Evolutionary conservation across 805 yeast species (phyloP).

Genomic region (Nakazawaea populi): DNA sequence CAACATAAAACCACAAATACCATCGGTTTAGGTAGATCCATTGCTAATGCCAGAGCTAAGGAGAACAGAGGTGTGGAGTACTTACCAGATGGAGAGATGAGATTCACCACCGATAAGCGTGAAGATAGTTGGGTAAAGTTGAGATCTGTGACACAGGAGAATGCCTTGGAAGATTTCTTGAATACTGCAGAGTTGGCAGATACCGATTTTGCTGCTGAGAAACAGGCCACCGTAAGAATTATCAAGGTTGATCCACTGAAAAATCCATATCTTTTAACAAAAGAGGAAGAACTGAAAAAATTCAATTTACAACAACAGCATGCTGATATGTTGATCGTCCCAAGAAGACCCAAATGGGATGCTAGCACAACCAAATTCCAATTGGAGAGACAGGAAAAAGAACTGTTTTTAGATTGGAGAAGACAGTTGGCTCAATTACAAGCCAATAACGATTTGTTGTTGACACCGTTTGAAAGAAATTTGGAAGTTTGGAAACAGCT

Average conservation of each 20-base stretch:
- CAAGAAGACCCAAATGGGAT: constrained; percentile 89
- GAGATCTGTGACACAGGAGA: constrained; percentile 92
- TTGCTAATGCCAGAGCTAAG: constrained; percentile 64
- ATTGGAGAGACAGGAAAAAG: constrained; percentile 81
- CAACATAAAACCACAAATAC: constrained; percentile 78
- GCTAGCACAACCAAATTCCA: constrained; percentile 63
- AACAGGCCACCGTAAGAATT: constrained; percentile 74
- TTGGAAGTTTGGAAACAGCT: constrained; percentile 97
- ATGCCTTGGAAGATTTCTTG: constrained; percentile 88
- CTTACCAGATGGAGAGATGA: constrained; percentile 81
- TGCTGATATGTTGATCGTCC: constrained; percentile 71
- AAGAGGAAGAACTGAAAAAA: constrained; percentile 58
- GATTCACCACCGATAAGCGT: constrained; percentile 80
- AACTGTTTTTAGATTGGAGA: constrained; percentile 92
- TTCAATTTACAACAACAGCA: constrained; percentile 60
- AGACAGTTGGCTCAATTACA: constrained; percentile 80
- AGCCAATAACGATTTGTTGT: constrained; percentile 74
- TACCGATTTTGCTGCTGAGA: constrained; percentile 93
- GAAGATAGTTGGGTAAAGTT: constrained; percentile 88
- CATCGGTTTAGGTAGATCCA: constrained; percentile 81
- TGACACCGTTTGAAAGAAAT: constrained; percentile 96
- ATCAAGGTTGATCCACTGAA: constrained; percentile 58
- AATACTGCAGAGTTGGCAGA: constrained; percentile 95
- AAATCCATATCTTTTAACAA: constrained; percentile 57
- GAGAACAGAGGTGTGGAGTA: constrained; percentile 60